These are phyloP conservation scores for Aspergillus amoenus DNA, from an alignment of 2,329 filamentous ascomycete genomes.

Conservation along the genomic window DNA sequence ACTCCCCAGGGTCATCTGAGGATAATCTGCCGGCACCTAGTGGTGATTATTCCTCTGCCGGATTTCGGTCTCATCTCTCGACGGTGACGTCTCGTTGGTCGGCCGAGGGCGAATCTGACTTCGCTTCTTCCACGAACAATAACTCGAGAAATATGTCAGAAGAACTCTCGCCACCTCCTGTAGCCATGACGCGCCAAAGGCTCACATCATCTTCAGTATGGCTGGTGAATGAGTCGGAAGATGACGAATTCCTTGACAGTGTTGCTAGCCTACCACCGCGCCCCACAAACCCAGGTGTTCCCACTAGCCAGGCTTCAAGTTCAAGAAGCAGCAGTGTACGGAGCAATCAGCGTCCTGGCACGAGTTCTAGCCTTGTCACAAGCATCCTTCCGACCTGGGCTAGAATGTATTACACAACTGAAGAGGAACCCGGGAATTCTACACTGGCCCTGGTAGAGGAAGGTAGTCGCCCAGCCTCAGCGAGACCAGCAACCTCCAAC, in stretches of 20 bases:
- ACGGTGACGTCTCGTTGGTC: slow-evolving; percentile 46
- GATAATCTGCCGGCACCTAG: slow-evolving; percentile 28
- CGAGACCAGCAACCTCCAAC: slow-evolving; percentile 31
- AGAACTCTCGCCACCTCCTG: slow-evolving; percentile 24
- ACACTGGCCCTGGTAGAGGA: slow-evolving; percentile 43
- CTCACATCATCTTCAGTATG: slow-evolving; percentile 31
- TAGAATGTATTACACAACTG: slow-evolving; percentile 69
- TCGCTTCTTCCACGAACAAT: slow-evolving; percentile 23
- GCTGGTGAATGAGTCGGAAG: slow-evolving; percentile 34
- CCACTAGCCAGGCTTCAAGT: slow-evolving; percentile 46
- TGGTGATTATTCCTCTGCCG: slow-evolving; percentile 34
- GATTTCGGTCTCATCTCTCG: slow-evolving; percentile 46
- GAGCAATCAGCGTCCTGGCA: slow-evolving; percentile 39
- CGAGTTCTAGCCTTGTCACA: slow-evolving; percentile 46
- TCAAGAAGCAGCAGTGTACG: slow-evolving; percentile 38
- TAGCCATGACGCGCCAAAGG: slow-evolving; percentile 24
- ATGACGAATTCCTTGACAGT: slow-evolving; percentile 37
- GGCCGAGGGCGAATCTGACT: slow-evolving; percentile 31
- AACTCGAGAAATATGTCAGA: slow-evolving; percentile 20
- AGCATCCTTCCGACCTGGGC: slow-evolving; percentile 49
- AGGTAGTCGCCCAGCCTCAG: slow-evolving; percentile 28
- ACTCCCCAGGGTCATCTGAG: slow-evolving; percentile 22
- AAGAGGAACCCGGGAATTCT: slow-evolving; percentile 53
- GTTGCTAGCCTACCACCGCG: slow-evolving; percentile 37
- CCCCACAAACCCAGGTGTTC: slow-evolving; percentile 30